Evolutionary conservation across 257 asterid species (phyloP).

Genomic region (Fraxinus pennsylvanica): DNA sequence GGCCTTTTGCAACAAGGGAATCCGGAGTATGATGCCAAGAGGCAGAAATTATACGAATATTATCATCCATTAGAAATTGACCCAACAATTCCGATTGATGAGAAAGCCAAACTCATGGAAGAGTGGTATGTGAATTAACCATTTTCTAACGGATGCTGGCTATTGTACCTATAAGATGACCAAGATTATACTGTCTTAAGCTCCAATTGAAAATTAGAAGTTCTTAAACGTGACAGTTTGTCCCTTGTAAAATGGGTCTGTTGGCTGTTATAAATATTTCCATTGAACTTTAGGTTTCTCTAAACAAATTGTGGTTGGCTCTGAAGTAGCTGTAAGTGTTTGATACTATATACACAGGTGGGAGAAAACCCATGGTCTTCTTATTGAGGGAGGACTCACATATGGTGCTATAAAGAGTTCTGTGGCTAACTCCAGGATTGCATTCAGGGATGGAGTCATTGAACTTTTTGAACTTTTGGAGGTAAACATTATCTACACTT

Average conservation of each 20-base stretch:
- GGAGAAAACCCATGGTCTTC: constrained; percentile 89
- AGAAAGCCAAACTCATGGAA: constrained; percentile 89
- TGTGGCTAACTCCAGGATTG: constrained; percentile 65
- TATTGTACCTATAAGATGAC: constrained; percentile 15
- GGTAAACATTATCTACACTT: constrained; percentile 44
- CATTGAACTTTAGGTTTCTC: constrained; percentile 7
- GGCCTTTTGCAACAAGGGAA: constrained; percentile 76
- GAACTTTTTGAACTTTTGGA: constrained; percentile 88
- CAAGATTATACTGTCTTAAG: background rate
- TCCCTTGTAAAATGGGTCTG: background rate
- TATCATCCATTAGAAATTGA: constrained; percentile 90
- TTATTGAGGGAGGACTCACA: constrained; percentile 83
- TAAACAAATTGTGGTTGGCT: constrained; percentile 7
- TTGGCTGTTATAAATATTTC: constrained; percentile 14
- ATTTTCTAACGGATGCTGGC: background rate
- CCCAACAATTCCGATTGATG: constrained; percentile 73
- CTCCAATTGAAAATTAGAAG: constrained; percentile 15
- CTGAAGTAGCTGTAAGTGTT: constrained; percentile 21
- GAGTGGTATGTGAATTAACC: constrained; percentile 70
- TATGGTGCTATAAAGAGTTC: constrained; percentile 67
- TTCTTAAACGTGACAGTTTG: constrained; percentile 9
- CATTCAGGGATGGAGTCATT: constrained; percentile 80
- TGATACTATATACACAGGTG: constrained; percentile 57
- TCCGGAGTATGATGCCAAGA: constrained; percentile 73
- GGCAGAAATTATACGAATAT: constrained; percentile 69